These are phyloP conservation scores for Globisporangium paddicum DNA, from an alignment of 352 stramenopile species.

Conservation along the genomic window DNA sequence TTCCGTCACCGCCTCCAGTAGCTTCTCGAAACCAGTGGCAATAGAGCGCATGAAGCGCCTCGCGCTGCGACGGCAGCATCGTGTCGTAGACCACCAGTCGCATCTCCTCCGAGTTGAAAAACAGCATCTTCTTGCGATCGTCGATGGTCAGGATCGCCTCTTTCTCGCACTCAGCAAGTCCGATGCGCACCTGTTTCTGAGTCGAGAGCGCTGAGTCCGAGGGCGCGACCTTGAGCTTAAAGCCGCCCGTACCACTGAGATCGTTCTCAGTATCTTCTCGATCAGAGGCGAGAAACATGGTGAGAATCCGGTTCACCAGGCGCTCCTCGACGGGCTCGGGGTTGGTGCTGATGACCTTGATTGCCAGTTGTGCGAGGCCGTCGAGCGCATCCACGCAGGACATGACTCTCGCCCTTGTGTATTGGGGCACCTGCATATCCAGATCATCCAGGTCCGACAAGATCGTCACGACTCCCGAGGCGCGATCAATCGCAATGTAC, in stretches of 20 bases:
- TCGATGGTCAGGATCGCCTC: constrained; percentile 44
- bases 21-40: constrained; percentile 46
- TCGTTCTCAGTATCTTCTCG: constrained; percentile 31
- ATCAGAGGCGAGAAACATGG: constrained; percentile 30
- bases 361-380: constrained; percentile 45
- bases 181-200: constrained; percentile 46
- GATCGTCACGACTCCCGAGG: constrained; percentile 49
- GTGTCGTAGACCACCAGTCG: constrained; percentile 60
- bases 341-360: constrained; percentile 67
- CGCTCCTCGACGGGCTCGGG: constrained; percentile 56
- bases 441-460: constrained; percentile 69
- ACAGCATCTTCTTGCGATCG: constrained; percentile 48
- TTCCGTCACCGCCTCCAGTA: background rate
- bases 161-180: constrained; percentile 18
- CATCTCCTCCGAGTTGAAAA: constrained; percentile 68
- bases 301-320: constrained; percentile 53
- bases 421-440: constrained; percentile 67
- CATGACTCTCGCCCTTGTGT: constrained; percentile 70
- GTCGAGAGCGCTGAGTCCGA: constrained; percentile 38
- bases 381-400: constrained; percentile 54
- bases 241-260: constrained; percentile 6
- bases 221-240: constrained; percentile 31
- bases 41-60: constrained; percentile 59
- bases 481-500: constrained; percentile 52
- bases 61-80: constrained; percentile 58